A percentile compares a stretch with the other conserved stretches of the same genome.
Evolutionary conservation across 2,329 filamentous ascomycete genomes (phyloP).

Genomic region (Talaromyces sp.): DNA sequence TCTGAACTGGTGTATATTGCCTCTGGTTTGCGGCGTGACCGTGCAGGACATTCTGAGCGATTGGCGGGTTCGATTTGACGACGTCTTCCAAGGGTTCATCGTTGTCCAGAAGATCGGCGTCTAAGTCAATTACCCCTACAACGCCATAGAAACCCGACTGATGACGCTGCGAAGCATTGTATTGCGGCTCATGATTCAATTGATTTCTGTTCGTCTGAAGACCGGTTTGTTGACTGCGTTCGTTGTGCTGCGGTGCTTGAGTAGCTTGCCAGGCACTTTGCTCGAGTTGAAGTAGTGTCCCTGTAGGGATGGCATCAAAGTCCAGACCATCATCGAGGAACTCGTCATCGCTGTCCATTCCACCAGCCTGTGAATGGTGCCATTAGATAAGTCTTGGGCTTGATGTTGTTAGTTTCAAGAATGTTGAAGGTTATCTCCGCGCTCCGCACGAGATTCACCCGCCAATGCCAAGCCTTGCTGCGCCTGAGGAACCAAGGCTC

Average conservation of each 20-base stretch:
- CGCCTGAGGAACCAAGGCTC: slow-evolving; percentile 5
- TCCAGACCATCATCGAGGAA: slow-evolving; percentile 49
- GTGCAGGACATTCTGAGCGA: background rate
- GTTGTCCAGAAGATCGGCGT: slow-evolving; percentile 40
- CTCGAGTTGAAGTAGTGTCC: slow-evolving; percentile 44
- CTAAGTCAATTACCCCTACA: slow-evolving; percentile 43
- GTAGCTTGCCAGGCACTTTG: slow-evolving; percentile 45
- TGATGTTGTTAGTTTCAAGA: background rate
- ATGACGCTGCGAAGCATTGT: background rate
- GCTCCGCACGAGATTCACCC: slow-evolving; percentile 6
- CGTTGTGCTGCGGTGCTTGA: slow-evolving; percentile 25
- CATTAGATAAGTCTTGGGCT: slow-evolving; percentile 27
- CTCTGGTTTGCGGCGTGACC: background rate
- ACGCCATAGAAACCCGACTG: slow-evolving; percentile 42
- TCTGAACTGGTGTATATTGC: background rate
- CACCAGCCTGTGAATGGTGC: slow-evolving; percentile 29
- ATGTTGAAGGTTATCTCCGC: background rate
- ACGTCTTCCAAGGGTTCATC: slow-evolving; percentile 10
- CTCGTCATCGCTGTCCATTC: slow-evolving; percentile 48
- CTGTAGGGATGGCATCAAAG: slow-evolving; percentile 43
- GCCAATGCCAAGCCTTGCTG: slow-evolving; percentile 1
- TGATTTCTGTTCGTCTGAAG: slow-evolving; percentile 1
- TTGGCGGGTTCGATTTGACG: background rate
- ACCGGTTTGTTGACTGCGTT: background rate
- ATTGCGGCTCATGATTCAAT: background rate